A percentile compares a stretch with the other conserved stretches of the same genome.
These are phyloP conservation scores for Tilletia indica DNA, from an alignment of 1,284 basidiomycete species.

Conservation along the genomic window DNA sequence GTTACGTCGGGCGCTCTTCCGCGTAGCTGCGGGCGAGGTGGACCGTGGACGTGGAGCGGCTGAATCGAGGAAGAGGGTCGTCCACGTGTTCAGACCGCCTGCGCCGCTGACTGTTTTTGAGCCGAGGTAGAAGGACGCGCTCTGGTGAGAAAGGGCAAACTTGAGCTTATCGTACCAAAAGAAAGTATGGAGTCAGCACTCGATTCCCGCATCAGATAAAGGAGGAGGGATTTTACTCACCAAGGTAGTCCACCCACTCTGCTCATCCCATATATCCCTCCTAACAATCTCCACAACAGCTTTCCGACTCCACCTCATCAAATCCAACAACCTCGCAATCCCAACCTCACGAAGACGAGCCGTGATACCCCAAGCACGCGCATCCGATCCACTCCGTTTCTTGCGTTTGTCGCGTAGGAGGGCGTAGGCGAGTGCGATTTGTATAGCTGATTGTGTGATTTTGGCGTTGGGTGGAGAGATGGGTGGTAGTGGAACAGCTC, in stretches of 20 bases:
- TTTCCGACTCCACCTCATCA: not conserved
- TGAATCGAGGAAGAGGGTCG: constrained; percentile 1
- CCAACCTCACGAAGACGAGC: not conserved
- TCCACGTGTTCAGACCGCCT: not conserved
- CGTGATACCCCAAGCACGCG: not conserved
- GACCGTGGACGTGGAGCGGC: not conserved
- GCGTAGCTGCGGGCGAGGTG: not conserved
- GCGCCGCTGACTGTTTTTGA: not conserved
- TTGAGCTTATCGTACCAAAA: not conserved
- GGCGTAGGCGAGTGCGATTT: constrained; percentile 4
- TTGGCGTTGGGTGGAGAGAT: too few species aligned
- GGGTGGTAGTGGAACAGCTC: too few species aligned
- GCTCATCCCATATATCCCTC: not conserved
- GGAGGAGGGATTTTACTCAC: not conserved
- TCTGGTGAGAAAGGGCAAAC: constrained; percentile 13
- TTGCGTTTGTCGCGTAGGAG: constrained; percentile 4
- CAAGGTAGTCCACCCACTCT: not conserved
- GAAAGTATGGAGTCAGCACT: too few species aligned
- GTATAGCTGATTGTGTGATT: not conserved
- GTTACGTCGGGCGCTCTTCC: not conserved
- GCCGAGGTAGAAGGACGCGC: not conserved
- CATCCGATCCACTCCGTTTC: not conserved
- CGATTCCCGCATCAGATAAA: too few species aligned
- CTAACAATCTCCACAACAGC: not conserved
- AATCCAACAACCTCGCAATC: not conserved